Percentiles rank a stretch among this genome's conserved stretches.
Evolutionary conservation across 345 rosid species (phyloP).

Genomic region (Aquilaria malaccensis): DNA sequence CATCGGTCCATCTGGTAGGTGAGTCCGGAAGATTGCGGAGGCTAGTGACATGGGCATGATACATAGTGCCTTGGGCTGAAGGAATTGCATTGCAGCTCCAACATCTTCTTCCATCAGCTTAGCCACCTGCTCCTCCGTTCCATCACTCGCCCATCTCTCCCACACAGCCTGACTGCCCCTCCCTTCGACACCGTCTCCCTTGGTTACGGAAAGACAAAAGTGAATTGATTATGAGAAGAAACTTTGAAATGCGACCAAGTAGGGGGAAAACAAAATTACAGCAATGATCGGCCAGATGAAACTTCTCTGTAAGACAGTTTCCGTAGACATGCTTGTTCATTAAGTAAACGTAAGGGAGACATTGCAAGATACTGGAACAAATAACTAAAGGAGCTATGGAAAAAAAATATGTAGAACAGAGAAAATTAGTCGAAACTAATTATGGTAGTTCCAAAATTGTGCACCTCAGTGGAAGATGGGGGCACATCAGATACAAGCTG

Average conservation of each 20-base stretch:
- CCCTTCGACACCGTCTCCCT: slow-evolving; percentile 50
- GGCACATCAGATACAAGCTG: slow-evolving; percentile 72
- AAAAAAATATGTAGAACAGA: background rate
- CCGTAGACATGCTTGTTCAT: no score
- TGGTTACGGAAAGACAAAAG: slow-evolving; percentile 3
- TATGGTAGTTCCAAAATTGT: background rate
- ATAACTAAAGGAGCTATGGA: no score
- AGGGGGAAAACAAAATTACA: slow-evolving; percentile 3
- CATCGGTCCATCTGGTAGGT: slow-evolving; percentile 30
- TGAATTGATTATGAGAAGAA: background rate
- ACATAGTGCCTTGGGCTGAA: slow-evolving; percentile 75
- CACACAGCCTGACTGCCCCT: slow-evolving; percentile 40
- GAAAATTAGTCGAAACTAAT: background rate
- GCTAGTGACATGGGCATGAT: slow-evolving; percentile 72
- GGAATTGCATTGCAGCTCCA: slow-evolving; percentile 79
- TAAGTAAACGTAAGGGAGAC: no score
- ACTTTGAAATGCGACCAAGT: background rate
- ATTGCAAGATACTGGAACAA: no score
- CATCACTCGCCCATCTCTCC: slow-evolving; percentile 73
- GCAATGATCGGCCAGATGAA: background rate
- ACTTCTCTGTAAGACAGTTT: background rate
- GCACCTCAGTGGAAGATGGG: slow-evolving; percentile 49
- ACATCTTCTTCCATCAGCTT: slow-evolving; percentile 78
- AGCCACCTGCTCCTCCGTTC: slow-evolving; percentile 63
- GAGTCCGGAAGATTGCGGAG: slow-evolving; percentile 47